phyloP scores from a whole-genome alignment of 306 rosid genomes.

The Cyamopsis tetragonoloba region DNA sequence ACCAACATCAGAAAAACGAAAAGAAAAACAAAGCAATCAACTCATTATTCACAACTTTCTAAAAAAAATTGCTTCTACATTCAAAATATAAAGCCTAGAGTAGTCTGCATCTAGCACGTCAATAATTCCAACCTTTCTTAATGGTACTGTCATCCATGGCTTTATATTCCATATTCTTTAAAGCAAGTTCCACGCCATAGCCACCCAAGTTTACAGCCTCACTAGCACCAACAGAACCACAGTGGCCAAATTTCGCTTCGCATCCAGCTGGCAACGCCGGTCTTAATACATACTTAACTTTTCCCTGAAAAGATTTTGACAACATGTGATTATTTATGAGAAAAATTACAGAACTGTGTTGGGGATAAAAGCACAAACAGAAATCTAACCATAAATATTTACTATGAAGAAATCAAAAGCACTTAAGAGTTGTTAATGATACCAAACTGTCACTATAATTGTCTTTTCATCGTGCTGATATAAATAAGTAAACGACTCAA shows the following conservation, averaged over 20 bases:
- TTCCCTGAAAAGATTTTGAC: constrained; percentile 52
- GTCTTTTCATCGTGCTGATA: background rate
- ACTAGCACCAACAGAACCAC: constrained; percentile 82
- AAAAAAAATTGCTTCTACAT: constrained; percentile 22
- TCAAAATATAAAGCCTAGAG: constrained; percentile 16
- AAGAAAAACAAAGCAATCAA: background rate
- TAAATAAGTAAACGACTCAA: background rate
- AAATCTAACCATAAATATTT: background rate
- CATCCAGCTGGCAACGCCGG: constrained; percentile 83
- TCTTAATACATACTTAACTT: constrained; percentile 74
- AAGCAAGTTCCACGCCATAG: constrained; percentile 93
- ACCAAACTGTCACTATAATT: background rate
- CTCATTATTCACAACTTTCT: constrained; percentile 11
- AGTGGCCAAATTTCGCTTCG: constrained; percentile 53
- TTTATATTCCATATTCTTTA: constrained; percentile 98
- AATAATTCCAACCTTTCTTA: constrained; percentile 71
- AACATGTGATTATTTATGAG: constrained; percentile 22
- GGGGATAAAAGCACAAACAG: background rate
- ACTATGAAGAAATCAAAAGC: background rate
- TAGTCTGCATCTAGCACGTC: constrained; percentile 3
- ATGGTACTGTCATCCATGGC: constrained; percentile 87
- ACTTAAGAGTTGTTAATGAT: background rate
- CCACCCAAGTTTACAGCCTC: constrained; percentile 89
- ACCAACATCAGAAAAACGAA: background rate
- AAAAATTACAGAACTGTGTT: background rate